Evolutionary conservation across 1,139 yeast genomes (phyloP), one percentile per base, ranked within the genome.

Genomic region (Candida neerlandica): DNA sequence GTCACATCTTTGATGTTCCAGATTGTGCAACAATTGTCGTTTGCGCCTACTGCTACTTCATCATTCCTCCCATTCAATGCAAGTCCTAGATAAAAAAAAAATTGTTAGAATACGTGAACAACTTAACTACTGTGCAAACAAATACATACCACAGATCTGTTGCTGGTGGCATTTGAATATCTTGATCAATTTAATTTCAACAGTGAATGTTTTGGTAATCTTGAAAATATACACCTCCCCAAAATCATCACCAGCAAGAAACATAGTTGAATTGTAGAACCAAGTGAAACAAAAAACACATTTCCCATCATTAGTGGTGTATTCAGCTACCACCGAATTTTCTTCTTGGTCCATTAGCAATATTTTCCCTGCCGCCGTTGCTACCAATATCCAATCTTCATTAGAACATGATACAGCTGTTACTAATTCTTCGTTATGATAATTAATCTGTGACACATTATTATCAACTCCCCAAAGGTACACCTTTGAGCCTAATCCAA

Each of bases 11-110:
- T 51, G 7, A 86, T 73, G 57, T 84, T 79, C 92, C 92, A 87
- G 1, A 88, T 67, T 0, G 85, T 74, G 51, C 91, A 85, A 29
- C 80, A 69, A 58, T 87, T 86, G 60, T 87, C 91, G 61, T 87
- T 87, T 5, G 88, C 85, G 1, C 96, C 96, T 12, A 86, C 75
- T 0, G 92, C 88, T 11, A 85, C 58, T 50, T 82, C 81, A 3
- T 72, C 67, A 27, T 68, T 66, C 41, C 75, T 77, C 5, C 65
- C 63, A 55, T 78, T 81, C 6, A 86, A 60, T 4, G 86, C 81
- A 21, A 86, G 73, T 1, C 85, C 85, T 78, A 37, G 29, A 49
- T 4, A 6, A 6, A 23, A 23, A 4, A 10, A 12, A 42, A 4
- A 19, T 26, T 14, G 47, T 43, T 69, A 47, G 51, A 44, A 45